Percentiles rank a stretch among this genome's conserved stretches.
These are phyloP conservation scores for Pezizomycotina sp. DNA, from an alignment of 2,329 filamentous ascomycete species.

Conservation along the genomic window DNA sequence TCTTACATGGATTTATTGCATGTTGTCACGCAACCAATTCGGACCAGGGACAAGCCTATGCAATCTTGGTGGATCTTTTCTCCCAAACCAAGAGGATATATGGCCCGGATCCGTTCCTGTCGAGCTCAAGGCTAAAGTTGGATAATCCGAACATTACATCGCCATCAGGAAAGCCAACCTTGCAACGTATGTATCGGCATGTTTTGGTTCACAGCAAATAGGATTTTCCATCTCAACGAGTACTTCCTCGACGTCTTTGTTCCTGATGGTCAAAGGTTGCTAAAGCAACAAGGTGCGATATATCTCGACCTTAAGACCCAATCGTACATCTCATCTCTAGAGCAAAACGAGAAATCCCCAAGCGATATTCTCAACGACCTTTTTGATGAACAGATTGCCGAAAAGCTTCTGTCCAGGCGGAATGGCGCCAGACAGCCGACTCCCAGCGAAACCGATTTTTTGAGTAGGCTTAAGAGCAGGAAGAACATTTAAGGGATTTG, in stretches of 20 bases:
- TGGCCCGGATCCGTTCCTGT: constrained; percentile 41
- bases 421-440: constrained; percentile 39
- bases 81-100: constrained; percentile 48
- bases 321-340: constrained; percentile 46
- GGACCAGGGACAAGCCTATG: constrained; percentile 44
- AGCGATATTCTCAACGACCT: constrained; percentile 43
- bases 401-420: constrained; percentile 38
- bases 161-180: constrained; percentile 48
- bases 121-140: constrained; percentile 37
- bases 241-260: constrained; percentile 49
- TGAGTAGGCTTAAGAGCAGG: constrained; percentile 38
- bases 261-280: constrained; percentile 39
- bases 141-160: constrained; percentile 38
- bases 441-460: constrained; percentile 43
- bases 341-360: constrained; percentile 38
- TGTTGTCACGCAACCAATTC: constrained; percentile 41
- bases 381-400: constrained; percentile 42
- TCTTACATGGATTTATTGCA: constrained; percentile 41
- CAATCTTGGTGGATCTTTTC: constrained; percentile 44
- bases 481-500: constrained; percentile 41
- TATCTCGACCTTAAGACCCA: constrained; percentile 51
- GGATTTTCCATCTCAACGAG: constrained; percentile 48
- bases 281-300: constrained; percentile 44
- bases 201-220: constrained; percentile 48
- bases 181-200: constrained; percentile 46